Conservation (phyloP, 768 basidiomycete species). For the Suillus occidentalis region DNA sequence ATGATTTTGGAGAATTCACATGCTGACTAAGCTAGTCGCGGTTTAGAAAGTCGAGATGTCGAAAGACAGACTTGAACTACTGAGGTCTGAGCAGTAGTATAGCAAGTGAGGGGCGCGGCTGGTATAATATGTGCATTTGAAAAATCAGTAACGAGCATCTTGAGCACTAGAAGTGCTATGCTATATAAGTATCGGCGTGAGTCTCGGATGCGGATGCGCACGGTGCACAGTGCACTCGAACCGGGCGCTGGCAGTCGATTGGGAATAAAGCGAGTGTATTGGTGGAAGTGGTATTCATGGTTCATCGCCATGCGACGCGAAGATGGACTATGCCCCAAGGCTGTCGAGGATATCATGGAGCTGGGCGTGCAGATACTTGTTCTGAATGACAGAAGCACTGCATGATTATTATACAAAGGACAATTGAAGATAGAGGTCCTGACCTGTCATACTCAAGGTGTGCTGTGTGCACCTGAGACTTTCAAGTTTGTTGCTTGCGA, state of each 20-base stretch:
- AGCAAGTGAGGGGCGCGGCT: not conserved
- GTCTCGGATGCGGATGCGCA: not conserved
- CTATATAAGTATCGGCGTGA: not conserved
- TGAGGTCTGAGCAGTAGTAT: not conserved
- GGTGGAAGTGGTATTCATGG: not conserved
- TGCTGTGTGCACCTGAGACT: not conserved
- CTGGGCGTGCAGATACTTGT: not conserved
- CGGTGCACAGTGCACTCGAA: not conserved
- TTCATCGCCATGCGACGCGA: not conserved
- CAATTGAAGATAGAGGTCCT: not conserved
- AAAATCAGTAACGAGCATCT: not conserved
- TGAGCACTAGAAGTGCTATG: not conserved
- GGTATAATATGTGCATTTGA: not conserved
- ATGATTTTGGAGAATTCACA: too few relatives aligned
- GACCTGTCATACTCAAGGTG: not conserved
- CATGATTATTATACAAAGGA: not conserved
- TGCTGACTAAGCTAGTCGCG: not conserved
- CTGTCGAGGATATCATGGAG: not conserved
- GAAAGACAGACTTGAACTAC: not conserved
- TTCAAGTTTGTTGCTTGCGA: not conserved
- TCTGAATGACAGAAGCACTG: not conserved
- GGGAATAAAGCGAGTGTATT: not conserved
- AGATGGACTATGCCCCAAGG: not conserved
- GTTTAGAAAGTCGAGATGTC: not conserved
- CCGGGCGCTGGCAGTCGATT: not conserved